phyloP scores from a whole-genome alignment of 2,329 filamentous ascomycete genomes.

The Hymenoscyphus occultus region DNA sequence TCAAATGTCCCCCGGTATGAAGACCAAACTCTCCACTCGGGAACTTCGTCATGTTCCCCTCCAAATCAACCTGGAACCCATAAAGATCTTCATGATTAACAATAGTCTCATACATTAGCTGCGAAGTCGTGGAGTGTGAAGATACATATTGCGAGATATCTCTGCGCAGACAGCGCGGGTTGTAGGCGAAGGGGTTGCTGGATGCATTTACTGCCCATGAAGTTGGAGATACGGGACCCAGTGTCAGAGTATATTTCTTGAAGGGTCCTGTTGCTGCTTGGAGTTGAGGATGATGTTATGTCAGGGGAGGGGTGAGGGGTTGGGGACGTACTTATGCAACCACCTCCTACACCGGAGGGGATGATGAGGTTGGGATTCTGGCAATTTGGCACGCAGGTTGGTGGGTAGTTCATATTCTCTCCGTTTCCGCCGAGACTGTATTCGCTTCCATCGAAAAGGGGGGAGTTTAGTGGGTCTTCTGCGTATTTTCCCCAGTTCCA shows the following conservation, averaged over 20 bases:
- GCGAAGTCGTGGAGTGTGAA: slow-evolving; percentile 36
- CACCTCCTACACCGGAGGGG: slow-evolving; percentile 51
- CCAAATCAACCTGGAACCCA: slow-evolving; percentile 45
- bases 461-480: slow-evolving; percentile 43
- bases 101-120: slow-evolving; percentile 34
- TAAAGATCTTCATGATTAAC: slow-evolving; percentile 36
- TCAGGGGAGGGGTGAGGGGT: background rate
- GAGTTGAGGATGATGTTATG: background rate
- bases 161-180: slow-evolving; percentile 43
- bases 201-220: slow-evolving; percentile 23
- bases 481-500: slow-evolving; percentile 50
- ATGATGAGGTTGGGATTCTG: slow-evolving; percentile 21
- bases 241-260: slow-evolving; percentile 37
- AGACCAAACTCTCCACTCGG: slow-evolving; percentile 37
- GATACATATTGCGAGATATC: slow-evolving; percentile 36
- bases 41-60: slow-evolving; percentile 30
- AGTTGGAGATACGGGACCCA: slow-evolving; percentile 45
- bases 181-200: slow-evolving; percentile 29
- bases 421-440: slow-evolving; percentile 50
- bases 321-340: slow-evolving; percentile 44
- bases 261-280: background rate
- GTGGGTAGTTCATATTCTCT: slow-evolving; percentile 29
- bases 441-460: slow-evolving; percentile 53
- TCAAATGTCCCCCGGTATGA: slow-evolving; percentile 41
- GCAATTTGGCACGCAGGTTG: slow-evolving; percentile 3